Percentiles rank a stretch among this genome's conserved stretches.
These are phyloP conservation scores for Stygiomarasmius scandens DNA, from an alignment of 1,284 basidiomycete species.

Conservation along the genomic window DNA sequence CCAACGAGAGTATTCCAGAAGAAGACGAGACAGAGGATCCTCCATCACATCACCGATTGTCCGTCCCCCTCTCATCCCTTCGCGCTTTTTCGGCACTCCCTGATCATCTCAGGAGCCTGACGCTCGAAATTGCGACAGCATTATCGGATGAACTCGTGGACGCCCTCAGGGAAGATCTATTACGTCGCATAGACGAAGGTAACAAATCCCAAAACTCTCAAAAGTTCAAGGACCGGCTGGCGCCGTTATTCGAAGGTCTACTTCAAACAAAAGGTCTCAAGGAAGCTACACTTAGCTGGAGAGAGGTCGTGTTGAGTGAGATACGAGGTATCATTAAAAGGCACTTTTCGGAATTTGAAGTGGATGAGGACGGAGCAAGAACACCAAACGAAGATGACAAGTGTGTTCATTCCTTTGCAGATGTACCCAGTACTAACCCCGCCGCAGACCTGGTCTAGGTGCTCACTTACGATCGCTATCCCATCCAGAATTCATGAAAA, in stretches of 20 bases:
- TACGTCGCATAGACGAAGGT: constrained; percentile 44
- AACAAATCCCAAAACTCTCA: constrained; percentile 27
- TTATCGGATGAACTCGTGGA: constrained; percentile 79
- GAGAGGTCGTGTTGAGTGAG: constrained; percentile 72
- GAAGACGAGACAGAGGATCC: not conserved
- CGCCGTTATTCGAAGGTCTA: constrained; percentile 77
- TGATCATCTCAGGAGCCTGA: constrained; percentile 63
- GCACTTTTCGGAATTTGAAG: constrained; percentile 13
- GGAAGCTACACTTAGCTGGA: constrained; percentile 74
- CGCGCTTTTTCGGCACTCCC: constrained; percentile 75
- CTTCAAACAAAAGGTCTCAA: constrained; percentile 75
- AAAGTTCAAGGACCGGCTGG: constrained; percentile 60
- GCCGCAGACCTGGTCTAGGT: constrained; percentile 43
- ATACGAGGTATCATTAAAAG: constrained; percentile 64
- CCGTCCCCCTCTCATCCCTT: constrained; percentile 61
- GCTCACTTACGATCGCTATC: constrained; percentile 68
- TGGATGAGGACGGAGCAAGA: constrained; percentile 18
- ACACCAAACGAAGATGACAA: not conserved
- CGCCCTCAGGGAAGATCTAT: constrained; percentile 70
- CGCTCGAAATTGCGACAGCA: constrained; percentile 73
- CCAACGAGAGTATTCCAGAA: not conserved
- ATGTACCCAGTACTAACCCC: not conserved
- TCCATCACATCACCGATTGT: constrained; percentile 9
- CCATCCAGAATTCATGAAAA: constrained; percentile 69
- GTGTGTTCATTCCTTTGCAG: not conserved